These are phyloP conservation scores for Zygnema circumcarinatum DNA, from an alignment of 139 green algal genomes.

Conservation along the genomic window DNA sequence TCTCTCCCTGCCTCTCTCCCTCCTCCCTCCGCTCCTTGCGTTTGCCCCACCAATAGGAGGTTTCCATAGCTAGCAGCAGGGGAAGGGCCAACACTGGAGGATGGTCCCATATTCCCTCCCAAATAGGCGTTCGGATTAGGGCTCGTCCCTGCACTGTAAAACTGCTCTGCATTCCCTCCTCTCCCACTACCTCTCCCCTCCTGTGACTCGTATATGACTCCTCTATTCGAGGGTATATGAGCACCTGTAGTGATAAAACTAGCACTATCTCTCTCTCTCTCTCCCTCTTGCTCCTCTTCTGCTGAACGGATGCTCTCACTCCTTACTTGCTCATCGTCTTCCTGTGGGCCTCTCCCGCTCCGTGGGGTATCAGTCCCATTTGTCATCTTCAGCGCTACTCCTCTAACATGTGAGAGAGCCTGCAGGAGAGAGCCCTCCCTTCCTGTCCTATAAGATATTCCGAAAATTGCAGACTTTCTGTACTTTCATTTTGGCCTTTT, in stretches of 20 bases:
- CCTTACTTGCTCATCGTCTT: background rate
- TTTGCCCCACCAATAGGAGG: background rate
- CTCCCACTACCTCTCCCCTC: too few species aligned
- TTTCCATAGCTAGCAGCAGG: background rate
- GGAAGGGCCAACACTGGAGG: background rate
- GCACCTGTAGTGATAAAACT: too few species aligned
- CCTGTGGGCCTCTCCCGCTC: background rate
- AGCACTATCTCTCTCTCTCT: too few species aligned
- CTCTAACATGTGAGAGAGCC: background rate
- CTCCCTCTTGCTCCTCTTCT: background rate
- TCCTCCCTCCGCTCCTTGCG: background rate
- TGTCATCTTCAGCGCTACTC: background rate
- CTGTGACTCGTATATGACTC: too few species aligned
- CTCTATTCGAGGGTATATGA: too few species aligned
- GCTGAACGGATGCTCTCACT: background rate
- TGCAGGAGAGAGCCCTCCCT: background rate
- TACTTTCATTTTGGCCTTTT: too few species aligned
- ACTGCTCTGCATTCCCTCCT: background rate
- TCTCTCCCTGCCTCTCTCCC: constrained; percentile 11
- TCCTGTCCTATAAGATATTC: too few species aligned
- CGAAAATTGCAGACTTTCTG: too few species aligned
- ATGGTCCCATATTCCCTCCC: background rate
- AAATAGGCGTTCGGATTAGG: background rate
- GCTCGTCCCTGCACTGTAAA: background rate
- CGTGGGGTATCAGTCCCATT: background rate